Conservation (phyloP, 768 basidiomycete genomes). For the Lyophyllum semitale region DNA sequence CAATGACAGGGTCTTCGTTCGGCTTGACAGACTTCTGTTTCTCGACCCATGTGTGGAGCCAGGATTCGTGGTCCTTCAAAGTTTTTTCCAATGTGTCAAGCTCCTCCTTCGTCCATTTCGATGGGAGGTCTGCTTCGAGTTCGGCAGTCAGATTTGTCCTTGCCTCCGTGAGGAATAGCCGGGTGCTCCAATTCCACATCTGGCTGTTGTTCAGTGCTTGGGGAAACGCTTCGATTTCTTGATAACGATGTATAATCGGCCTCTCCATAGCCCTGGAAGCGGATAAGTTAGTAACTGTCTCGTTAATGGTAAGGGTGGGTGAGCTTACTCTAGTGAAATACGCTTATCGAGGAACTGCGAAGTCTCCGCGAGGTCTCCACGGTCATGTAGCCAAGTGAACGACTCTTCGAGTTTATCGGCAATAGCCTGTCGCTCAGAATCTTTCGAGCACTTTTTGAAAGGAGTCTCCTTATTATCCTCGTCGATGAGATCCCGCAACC, state of each 20-base stretch:
- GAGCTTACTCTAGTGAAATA: conserved; percentile 78
- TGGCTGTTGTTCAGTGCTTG: conserved; percentile 80
- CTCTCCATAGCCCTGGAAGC: conserved; percentile 66
- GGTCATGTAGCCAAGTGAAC: conserved; percentile 80
- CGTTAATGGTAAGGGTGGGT: not conserved
- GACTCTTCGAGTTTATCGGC: conserved; percentile 69
- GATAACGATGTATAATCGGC: conserved; percentile 84
- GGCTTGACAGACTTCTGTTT: conserved; percentile 74
- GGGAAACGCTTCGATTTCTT: conserved; percentile 86
- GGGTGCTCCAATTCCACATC: conserved; percentile 87
- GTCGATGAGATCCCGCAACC: conserved; percentile 78
- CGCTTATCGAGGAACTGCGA: conserved; percentile 75
- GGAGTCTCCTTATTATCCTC: conserved; percentile 67
- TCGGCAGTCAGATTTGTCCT: conserved; percentile 72
- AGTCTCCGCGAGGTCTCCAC: conserved; percentile 82
- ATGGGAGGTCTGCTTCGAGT: conserved; percentile 55
- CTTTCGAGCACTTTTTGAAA: conserved; percentile 84
- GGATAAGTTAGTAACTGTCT: conserved; percentile 3
- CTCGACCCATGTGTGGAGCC: conserved; percentile 82
- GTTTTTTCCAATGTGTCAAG: conserved; percentile 76
- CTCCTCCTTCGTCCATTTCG: conserved; percentile 88
- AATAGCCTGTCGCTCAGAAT: conserved; percentile 68
- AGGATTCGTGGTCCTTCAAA: conserved; percentile 77
- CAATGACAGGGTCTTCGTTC: conserved; percentile 85
- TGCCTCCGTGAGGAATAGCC: conserved; percentile 85